Base-by-base conservation (phyloP, 139 green algal genomes). In the Desmodesmus armatus region DNA sequence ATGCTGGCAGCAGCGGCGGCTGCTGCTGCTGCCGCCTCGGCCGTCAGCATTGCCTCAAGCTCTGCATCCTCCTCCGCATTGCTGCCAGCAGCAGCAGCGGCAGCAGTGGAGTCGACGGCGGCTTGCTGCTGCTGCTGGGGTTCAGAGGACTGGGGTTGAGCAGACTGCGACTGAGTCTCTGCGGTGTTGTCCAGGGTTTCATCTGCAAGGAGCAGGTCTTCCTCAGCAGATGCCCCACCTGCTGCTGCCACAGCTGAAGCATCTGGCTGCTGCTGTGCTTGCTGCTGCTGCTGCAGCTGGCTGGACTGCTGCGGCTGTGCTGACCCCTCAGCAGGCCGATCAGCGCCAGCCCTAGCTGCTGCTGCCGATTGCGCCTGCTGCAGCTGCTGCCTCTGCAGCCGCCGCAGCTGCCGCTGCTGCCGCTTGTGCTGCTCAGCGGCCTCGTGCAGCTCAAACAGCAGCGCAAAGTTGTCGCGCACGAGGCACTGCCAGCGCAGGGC, bases 401-500 rank as follows among this genome's bases (percentile, higher is more conserved):
- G 51, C 55, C 60, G 76, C 55, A 74, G 55, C 53, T 51, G 53
- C 77, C 33, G 55, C 77, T 31, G 44, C 39, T 33, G n/a, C 49
- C 40, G 51, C 15, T n/a, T 23, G 27, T 31, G 5, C 3, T 9
- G 11, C 25, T 44, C 55, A 76, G 37, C 60, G 60, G 37, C 62
- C 3, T 63, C 19, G 19, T 75, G 58, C 39, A 75, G n/a, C 25
- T 84, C 39, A 29, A 65, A 65, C 78, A 84, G 53, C 62, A 84
- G 62, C 58, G 11, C 44, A 39, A 72, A 88, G 6, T 78, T 72
- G 0, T 63, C 39, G 25, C n/a, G n/a, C 29, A 84, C 83, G 17
- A 27, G 37, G 13, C 40, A 19, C 37, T 84, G 53, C 83, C 83
- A 88, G n/a, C 47, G 15, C 73, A 88, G 41, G 31, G 73, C 83